Evolutionary conservation across 306 rosid species (phyloP), one percentile per base, ranked within the genome.

Genomic region (Cotoneaster glaucophyllus): DNA sequence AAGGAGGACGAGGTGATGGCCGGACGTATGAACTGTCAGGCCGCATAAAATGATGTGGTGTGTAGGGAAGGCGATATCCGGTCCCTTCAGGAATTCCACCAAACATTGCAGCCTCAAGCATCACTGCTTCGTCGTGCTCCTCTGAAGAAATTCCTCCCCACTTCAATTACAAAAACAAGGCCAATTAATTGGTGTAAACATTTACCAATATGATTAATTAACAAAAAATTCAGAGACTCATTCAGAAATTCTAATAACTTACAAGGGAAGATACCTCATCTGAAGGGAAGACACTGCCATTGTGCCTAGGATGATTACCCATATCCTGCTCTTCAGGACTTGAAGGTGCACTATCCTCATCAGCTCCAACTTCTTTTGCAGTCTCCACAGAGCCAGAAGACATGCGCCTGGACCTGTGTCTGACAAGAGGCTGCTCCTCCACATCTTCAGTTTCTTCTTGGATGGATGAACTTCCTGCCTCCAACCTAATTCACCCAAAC

Each of bases 81-180:
- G 80, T 79, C 61, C 89, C 91, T 87, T 92, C 97, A 15, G 98
- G 95, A 73, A 89, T 86, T 79, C 97, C 97, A 76, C 99, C 99
- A 71, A 92, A 95, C 93, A 90, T 89, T 74, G 97, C 97, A 66
- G 97, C 97, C 88, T 92, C 97, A 44, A 95, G 97, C 97, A 96
- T 96, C 66, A 95, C 96, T 62, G 97, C 97, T 84, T 90, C 97
- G 53, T 95, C 96, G 45, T 87, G 97, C 76, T 95, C 97, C 89
- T 78, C 92, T 2, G 97, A 90, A 77, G 96, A 92, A 70, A 92
- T 89, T 77, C 97, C 97, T 79, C 97, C 97, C 99, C 96, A 92
- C 99, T 95, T 85, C 84, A 81, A 71, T 79, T 78, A 69, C 26
- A 66, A 68, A 74, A 59, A 67, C 34, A 44, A 77, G 54, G 44